phyloP scores from a whole-genome alignment of 306 rosid species.

The Herpetospermum pedunculosum region DNA sequence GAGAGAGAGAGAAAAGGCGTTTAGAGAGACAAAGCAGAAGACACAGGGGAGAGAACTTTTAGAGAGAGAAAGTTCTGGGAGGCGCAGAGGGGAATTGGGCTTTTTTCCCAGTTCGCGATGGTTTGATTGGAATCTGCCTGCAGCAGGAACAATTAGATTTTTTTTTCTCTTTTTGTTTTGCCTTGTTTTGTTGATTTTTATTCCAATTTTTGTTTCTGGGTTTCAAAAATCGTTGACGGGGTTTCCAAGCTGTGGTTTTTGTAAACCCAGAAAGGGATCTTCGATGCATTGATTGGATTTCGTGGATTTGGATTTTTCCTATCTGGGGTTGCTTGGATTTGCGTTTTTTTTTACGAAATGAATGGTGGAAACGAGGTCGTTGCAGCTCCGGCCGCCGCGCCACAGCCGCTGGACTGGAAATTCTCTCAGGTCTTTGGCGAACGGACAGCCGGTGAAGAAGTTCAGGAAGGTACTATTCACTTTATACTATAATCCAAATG shows the following conservation, averaged over 20 bases:
- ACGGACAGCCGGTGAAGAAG: constrained; percentile 96
- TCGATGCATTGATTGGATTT: constrained; percentile 50
- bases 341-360: constrained; percentile 33
- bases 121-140: constrained; percentile 63
- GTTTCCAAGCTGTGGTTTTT: constrained; percentile 53
- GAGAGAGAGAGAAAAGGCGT: constrained; percentile 5
- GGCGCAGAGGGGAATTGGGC: constrained; percentile 13
- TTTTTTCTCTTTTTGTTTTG: background rate
- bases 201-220: constrained; percentile 27
- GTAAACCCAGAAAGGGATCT: constrained; percentile 52
- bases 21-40: constrained; percentile 8
- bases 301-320: constrained; percentile 29
- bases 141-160: constrained; percentile 19
- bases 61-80: constrained; percentile 13
- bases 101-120: constrained; percentile 39
- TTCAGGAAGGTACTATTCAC: constrained; percentile 73
- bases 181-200: background rate
- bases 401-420: constrained; percentile 90
- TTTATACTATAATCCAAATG: background rate
- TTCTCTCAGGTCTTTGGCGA: constrained; percentile 99
- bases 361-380: constrained; percentile 85
- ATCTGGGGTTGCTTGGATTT: constrained; percentile 38
- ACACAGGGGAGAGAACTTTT: constrained; percentile 20
- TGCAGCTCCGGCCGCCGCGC: constrained; percentile 76
- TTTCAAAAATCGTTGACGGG: constrained; percentile 25